These are phyloP conservation scores for Lachnum nothofagi DNA, from an alignment of 2,329 filamentous ascomycete species.

Conservation along the genomic window DNA sequence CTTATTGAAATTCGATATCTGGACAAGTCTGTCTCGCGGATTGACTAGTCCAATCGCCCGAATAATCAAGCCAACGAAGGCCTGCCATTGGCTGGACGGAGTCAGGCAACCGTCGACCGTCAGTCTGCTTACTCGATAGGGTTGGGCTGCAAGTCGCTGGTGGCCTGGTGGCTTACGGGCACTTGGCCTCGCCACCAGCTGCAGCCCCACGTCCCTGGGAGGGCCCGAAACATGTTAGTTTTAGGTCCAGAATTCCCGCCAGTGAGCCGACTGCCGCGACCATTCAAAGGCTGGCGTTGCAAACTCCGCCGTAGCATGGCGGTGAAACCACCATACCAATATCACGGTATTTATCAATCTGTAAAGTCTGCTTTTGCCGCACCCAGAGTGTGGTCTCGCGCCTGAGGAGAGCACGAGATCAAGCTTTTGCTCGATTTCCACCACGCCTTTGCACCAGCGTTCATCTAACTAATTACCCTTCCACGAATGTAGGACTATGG, in stretches of 20 bases:
- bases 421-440: not conserved
- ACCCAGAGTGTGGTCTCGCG: too few species aligned
- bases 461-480: too few species aligned
- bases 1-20: too few species aligned
- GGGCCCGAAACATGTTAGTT: not conserved
- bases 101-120: not conserved
- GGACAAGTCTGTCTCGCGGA: too few species aligned
- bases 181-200: not conserved
- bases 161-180: not conserved
- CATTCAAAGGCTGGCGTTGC: not conserved
- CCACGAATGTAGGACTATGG: too few species aligned
- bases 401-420: constrained; percentile 9
- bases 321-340: constrained; percentile 4
- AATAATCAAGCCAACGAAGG: too few species aligned
- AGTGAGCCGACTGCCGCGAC: constrained; percentile 6
- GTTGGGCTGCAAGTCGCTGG: not conserved
- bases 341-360: not conserved
- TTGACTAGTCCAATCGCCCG: too few species aligned
- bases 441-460: too few species aligned
- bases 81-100: not conserved
- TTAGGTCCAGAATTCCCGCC: not conserved
- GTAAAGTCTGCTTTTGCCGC: constrained; percentile 9
- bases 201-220: too few species aligned
- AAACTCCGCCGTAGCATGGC: not conserved
- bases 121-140: not conserved